Conservation (phyloP, 805 yeast species). For the Ogataea nitratoaversa region DNA sequence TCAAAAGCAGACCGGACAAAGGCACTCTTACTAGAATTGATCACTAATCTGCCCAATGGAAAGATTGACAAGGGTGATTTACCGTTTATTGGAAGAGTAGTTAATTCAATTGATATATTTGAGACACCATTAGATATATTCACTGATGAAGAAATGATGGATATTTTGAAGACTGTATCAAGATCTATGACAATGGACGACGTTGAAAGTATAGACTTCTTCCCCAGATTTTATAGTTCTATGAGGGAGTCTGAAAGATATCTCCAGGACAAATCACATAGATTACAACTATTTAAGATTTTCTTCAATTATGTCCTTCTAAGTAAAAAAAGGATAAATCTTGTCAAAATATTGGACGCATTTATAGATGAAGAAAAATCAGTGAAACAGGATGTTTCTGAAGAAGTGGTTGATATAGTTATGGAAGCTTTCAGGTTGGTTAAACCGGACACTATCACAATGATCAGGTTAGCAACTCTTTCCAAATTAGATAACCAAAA, state of each 20-base stretch:
- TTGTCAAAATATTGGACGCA: constrained; percentile 24
- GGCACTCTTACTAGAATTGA: constrained; percentile 15
- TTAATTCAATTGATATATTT: constrained; percentile 27
- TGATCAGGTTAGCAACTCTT: constrained; percentile 19
- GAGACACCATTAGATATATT: constrained; percentile 23
- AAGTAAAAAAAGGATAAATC: constrained; percentile 24
- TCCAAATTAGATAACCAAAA: constrained; percentile 11
- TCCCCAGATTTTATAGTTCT: constrained; percentile 31
- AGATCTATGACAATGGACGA: constrained; percentile 28
- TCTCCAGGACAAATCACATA: constrained; percentile 10
- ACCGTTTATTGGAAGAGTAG: constrained; percentile 26
- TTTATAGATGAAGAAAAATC: constrained; percentile 24
- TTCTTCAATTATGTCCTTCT: constrained; percentile 30
- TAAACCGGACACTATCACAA: constrained; percentile 27
- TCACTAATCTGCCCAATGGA: constrained; percentile 16
- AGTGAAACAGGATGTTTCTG: constrained; percentile 10
- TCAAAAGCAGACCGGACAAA: constrained; percentile 24
- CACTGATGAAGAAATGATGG: constrained; percentile 19
- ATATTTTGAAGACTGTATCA: constrained; percentile 20
- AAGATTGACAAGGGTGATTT: constrained; percentile 24
- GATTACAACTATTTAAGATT: constrained; percentile 31
- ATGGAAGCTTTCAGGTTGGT: constrained; percentile 27
- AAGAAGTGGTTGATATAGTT: constrained; percentile 24
- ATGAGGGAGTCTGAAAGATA: constrained; percentile 26
- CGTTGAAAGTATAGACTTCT: constrained; percentile 27